These are phyloP conservation scores for Phellinidium pouzarii DNA, from an alignment of 1,284 basidiomycete genomes.

Conservation along the genomic window DNA sequence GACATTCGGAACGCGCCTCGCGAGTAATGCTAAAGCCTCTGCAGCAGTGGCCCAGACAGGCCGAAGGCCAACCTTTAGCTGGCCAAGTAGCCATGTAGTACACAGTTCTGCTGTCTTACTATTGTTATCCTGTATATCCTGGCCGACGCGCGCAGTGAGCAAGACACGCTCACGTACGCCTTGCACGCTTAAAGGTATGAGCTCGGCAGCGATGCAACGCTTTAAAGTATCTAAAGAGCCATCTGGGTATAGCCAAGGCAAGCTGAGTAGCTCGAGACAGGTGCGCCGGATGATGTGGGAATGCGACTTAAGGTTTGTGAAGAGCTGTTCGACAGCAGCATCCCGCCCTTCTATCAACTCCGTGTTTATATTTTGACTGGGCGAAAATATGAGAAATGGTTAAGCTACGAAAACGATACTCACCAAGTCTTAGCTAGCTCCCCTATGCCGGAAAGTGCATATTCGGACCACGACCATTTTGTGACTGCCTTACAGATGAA, in stretches of 20 bases:
- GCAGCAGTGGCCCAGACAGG: conserved; percentile 85
- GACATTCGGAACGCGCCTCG: conserved; percentile 53
- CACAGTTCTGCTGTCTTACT: conserved; percentile 48
- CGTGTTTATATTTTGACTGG: background rate
- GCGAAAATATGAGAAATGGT: background rate
- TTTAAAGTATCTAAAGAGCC: conserved; percentile 47
- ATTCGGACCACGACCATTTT: conserved; percentile 38
- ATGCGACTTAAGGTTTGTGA: conserved; percentile 42
- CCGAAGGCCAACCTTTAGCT: conserved; percentile 86
- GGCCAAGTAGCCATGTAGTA: conserved; percentile 66
- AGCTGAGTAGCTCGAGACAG: conserved; percentile 45
- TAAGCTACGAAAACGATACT: background rate
- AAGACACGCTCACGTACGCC: conserved; percentile 80
- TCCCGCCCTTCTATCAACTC: background rate
- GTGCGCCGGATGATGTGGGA: conserved; percentile 48
- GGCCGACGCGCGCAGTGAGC: conserved; percentile 56
- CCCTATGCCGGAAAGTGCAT: conserved; percentile 5
- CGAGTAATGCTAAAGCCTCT: conserved; percentile 55
- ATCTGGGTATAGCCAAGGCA: background rate
- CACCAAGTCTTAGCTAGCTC: conserved; percentile 9
- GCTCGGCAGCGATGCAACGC: conserved; percentile 66
- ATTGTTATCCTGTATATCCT: conserved; percentile 47
- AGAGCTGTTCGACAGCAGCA: conserved; percentile 26
- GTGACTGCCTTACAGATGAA: conserved; percentile 43
- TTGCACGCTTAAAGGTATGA: conserved; percentile 65